A percentile compares a stretch with the other conserved stretches of the same genome.
These are phyloP conservation scores for Zymoseptoria tritici DNA, from an alignment of 2,329 filamentous ascomycete species.

Conservation along the genomic window DNA sequence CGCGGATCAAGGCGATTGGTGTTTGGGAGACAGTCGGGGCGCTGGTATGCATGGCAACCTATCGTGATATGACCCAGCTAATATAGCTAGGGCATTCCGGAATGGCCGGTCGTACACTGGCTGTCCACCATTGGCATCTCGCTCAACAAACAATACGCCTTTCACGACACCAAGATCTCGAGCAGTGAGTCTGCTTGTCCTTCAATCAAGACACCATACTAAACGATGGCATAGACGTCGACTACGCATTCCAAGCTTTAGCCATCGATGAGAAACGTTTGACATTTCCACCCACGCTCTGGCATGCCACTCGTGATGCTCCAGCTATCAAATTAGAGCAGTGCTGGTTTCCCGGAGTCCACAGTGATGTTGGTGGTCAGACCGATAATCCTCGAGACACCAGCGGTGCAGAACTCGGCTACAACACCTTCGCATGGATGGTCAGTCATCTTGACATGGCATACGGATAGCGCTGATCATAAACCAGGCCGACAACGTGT, in stretches of 20 bases:
- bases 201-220: not conserved
- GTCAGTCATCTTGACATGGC: not conserved
- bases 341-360: conserved; percentile 38
- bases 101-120: conserved; percentile 23
- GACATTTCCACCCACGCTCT: conserved; percentile 29
- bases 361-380: conserved; percentile 33
- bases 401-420: conserved; percentile 7
- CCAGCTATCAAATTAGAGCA: conserved; percentile 32
- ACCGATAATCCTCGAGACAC: conserved; percentile 1
- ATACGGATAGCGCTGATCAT: not conserved
- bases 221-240: conserved; percentile 16
- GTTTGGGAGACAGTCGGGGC: conserved; percentile 36
- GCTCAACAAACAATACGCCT: conserved; percentile 25
- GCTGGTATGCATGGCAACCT: conserved; percentile 1
- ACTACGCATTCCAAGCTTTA: conserved; percentile 34
- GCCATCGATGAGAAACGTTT: conserved; percentile 31
- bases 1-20: conserved; percentile 32
- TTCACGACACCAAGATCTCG: conserved; percentile 37
- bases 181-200: conserved; percentile 12
- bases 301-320: conserved; percentile 31
- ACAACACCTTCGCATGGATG: conserved; percentile 14
- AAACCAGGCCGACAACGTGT: conserved; percentile 9
- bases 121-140: conserved; percentile 15
- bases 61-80: no score
- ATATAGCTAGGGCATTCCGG: conserved; percentile 8